These are phyloP conservation scores for Penicillium sp. DNA, from an alignment of 2,329 filamentous ascomycete species.

Conservation along the genomic window DNA sequence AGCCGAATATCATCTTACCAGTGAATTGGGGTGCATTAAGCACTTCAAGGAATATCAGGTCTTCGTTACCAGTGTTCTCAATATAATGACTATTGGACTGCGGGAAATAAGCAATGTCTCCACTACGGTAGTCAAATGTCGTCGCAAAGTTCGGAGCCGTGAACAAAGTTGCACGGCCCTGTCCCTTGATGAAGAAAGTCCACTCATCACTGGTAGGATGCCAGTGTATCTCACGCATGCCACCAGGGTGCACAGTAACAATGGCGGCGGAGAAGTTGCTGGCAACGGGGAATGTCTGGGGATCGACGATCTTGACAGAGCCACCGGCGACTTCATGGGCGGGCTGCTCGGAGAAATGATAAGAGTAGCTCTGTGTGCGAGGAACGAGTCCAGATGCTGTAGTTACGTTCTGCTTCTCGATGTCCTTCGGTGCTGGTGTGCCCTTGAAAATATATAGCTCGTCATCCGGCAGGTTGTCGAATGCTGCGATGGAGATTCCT, in stretches of 20 bases:
- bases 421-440: conserved; percentile 56
- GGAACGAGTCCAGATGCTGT: conserved; percentile 60
- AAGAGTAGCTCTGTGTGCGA: conserved; percentile 60
- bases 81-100: conserved; percentile 76
- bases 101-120: conserved; percentile 72
- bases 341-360: conserved; percentile 65
- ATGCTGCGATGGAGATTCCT: conserved; percentile 44
- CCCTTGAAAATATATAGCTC: conserved; percentile 77
- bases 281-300: conserved; percentile 68
- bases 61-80: conserved; percentile 69
- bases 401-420: conserved; percentile 60
- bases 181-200: conserved; percentile 71
- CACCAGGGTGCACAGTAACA: conserved; percentile 64
- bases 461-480: conserved; percentile 59
- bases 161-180: conserved; percentile 69
- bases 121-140: conserved; percentile 70
- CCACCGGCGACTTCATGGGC: conserved; percentile 64
- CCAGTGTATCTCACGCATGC: conserved; percentile 77
- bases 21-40: conserved; percentile 65
- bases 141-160: conserved; percentile 62
- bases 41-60: conserved; percentile 70
- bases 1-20: conserved; percentile 17
- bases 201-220: conserved; percentile 74
- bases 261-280: conserved; percentile 68
- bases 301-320: conserved; percentile 67